These are phyloP conservation scores for Penicillium silybi DNA, from an alignment of 495 filamentous ascomycete genomes.

Conservation along the genomic window DNA sequence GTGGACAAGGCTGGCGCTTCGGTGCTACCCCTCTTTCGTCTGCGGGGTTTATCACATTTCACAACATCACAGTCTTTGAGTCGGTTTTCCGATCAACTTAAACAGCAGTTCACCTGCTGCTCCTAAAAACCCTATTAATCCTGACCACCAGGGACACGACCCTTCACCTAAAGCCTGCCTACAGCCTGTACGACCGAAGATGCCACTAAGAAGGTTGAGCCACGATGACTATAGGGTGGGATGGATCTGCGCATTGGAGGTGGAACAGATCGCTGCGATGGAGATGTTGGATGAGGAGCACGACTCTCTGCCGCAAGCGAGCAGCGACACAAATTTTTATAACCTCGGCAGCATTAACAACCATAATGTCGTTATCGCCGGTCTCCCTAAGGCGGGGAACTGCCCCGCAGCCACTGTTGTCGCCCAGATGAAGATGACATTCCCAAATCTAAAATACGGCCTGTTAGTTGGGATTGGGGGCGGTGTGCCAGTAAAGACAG, in stretches of 20 bases:
- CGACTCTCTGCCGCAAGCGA: conserved; percentile 9
- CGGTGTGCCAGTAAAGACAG: conserved; percentile 23
- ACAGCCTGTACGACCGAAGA: background rate
- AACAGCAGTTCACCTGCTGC: too few relatives aligned
- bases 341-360: conserved; percentile 27
- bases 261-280: conserved; percentile 28
- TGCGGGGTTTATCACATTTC: too few relatives aligned
- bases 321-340: conserved; percentile 25
- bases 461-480: conserved; percentile 30
- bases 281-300: conserved; percentile 30
- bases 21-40: too few relatives aligned
- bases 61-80: too few relatives aligned
- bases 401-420: conserved; percentile 20
- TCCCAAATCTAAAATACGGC: conserved; percentile 14
- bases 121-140: too few relatives aligned
- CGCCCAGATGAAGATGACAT: conserved; percentile 23
- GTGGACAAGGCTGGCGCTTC: too few relatives aligned
- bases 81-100: too few relatives aligned
- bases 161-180: background rate
- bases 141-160: too few relatives aligned
- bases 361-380: conserved; percentile 34
- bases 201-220: background rate
- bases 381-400: conserved; percentile 18
- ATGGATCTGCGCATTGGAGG: conserved; percentile 31
- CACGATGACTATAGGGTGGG: conserved; percentile 22